A percentile compares a stretch with the other conserved stretches of the same genome.
phyloP scores from a whole-genome alignment of 2,329 filamentous ascomycete species.

The Xylariaceae sp. region DNA sequence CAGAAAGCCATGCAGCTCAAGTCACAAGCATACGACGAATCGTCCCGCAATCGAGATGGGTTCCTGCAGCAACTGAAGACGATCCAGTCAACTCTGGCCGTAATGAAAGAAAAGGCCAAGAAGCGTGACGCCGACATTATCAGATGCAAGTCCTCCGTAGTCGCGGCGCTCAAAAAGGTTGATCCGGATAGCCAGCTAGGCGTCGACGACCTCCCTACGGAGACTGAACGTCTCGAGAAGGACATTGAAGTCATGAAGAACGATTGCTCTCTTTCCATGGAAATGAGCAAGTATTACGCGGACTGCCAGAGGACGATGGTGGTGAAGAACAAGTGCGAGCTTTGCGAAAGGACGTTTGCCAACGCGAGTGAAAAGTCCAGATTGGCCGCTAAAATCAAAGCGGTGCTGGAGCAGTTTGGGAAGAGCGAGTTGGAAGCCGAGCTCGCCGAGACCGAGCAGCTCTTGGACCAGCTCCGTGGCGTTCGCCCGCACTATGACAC shows the following conservation, averaged over 20 bases:
- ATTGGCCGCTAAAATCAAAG: slow-evolving; percentile 62
- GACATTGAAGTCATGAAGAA: slow-evolving; percentile 58
- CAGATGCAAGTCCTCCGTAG: slow-evolving; percentile 53
- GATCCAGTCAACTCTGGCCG: slow-evolving; percentile 66
- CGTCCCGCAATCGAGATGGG: slow-evolving; percentile 65
- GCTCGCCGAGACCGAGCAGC: slow-evolving; percentile 44
- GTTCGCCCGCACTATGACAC: slow-evolving; percentile 67
- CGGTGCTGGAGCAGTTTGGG: slow-evolving; percentile 55
- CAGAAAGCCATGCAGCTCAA: slow-evolving; percentile 57
- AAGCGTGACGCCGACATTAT: slow-evolving; percentile 59
- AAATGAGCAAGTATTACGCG: slow-evolving; percentile 65
- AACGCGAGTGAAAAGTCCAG: slow-evolving; percentile 56
- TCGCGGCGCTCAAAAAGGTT: slow-evolving; percentile 42
- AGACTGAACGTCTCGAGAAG: slow-evolving; percentile 44
- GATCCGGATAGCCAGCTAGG: slow-evolving; percentile 36
- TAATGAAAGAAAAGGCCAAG: slow-evolving; percentile 56
- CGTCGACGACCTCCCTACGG: slow-evolving; percentile 50
- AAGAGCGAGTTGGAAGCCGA: slow-evolving; percentile 58
- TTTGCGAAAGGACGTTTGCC: slow-evolving; percentile 68
- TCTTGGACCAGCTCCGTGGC: slow-evolving; percentile 54
- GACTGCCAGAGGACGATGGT: slow-evolving; percentile 62
- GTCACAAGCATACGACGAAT: slow-evolving; percentile 52
- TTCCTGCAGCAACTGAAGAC: slow-evolving; percentile 69
- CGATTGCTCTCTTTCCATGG: slow-evolving; percentile 63
- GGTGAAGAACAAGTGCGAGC: slow-evolving; percentile 65